Base-by-base conservation (phyloP, 129 eudicot species). In the Helichrysum umbraculigerum region DNA sequence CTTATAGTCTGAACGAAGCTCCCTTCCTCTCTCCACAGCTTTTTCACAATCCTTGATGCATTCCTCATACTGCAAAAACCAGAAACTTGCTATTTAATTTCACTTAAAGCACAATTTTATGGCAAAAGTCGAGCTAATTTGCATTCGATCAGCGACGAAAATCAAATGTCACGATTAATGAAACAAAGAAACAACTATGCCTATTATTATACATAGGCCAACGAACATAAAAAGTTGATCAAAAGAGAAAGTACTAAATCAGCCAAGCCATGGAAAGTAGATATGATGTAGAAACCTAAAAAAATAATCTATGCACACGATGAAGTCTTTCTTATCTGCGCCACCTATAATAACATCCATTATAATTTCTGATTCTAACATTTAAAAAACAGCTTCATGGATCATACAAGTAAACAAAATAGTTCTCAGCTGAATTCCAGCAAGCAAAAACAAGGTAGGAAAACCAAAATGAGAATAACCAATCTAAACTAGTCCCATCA, bases 21-120 rank as follows among this genome's bases (percentile, higher is more conserved):
- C 99, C 85, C 99, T 81, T 60, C 99, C 99, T 66, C 96, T 91
- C 74, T 95, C 99, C 54, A 95, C 99, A 71, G 99, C 99, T 71
- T 81, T 87, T 16, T 95, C 99, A 82, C 99, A 95, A 68, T 95
- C 99, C 65, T 91, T 85, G 29, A 95, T 89, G 81, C 99, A 91
- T n/a, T 95, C 99, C 20, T 91, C 99, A 76, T 81, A 95, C 99
- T 95, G 83, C n/a, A 66, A 70, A 28, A 6, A 65, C 29, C 12
- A 14, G n/a, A 66, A 15, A 20, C 16, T 30, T 6, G 15, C 61
- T 16, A 28, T 29, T 75, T 42, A 44, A 12, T 35, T 57, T 8
- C 41, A 32, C n/a, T 60, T 25, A 16, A 37, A 61, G 10, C 30
- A 9, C n/a, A 41, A 6, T 77, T n/a, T 34, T 25, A 56, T 14